phyloP scores from a whole-genome alignment of 768 basidiomycete genomes.

The Psilocybe cubensis region DNA sequence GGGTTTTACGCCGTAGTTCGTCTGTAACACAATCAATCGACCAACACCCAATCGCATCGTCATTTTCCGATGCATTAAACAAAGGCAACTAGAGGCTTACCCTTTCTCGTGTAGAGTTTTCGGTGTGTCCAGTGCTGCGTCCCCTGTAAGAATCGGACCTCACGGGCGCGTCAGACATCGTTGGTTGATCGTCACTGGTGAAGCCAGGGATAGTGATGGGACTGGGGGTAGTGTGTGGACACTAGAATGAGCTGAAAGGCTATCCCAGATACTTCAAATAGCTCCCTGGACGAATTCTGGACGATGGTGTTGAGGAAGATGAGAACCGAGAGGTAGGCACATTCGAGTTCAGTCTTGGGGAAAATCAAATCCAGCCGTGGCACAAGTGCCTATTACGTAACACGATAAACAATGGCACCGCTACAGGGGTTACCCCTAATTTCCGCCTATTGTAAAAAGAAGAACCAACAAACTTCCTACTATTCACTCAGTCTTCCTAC shows the following conservation, averaged over 20 bases:
- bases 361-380: neutral
- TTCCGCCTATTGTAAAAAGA: neutral
- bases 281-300: neutral
- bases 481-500: too few relatives aligned
- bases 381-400: neutral
- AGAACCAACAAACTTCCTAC: too few relatives aligned
- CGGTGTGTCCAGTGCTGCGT: too few relatives aligned
- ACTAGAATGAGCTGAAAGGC: neutral
- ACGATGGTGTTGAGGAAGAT: neutral
- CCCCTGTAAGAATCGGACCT: neutral
- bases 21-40: neutral
- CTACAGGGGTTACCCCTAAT: neutral
- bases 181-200: neutral
- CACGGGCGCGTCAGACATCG: slow-evolving; percentile 4
- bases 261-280: neutral
- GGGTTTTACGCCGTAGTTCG: slow-evolving; percentile 27
- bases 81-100: neutral
- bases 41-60: neutral
- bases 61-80: neutral
- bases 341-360: slow-evolving; percentile 2
- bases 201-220: neutral
- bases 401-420: neutral
- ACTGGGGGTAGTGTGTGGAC: neutral
- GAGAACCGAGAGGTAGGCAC: neutral
- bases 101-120: neutral